phyloP scores from a whole-genome alignment of 345 rosid species.

The Cardamine chenopodiifolia region DNA sequence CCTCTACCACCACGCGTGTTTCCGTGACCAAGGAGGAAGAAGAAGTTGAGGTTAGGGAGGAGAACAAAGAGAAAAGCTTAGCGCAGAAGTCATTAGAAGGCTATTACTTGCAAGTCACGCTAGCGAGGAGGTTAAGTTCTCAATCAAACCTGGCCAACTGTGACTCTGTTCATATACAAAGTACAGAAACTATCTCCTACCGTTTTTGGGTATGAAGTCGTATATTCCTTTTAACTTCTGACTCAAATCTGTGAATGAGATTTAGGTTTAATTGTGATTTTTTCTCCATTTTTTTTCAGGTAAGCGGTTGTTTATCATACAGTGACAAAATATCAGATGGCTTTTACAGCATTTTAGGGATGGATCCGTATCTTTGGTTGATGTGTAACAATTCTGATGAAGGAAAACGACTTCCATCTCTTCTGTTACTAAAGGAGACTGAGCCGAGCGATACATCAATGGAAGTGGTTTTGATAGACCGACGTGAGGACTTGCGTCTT shows the following conservation, averaged over 20 bases:
- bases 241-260: background rate
- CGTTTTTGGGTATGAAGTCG: conserved; percentile 74
- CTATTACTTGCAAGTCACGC: conserved; percentile 69
- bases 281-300: conserved; percentile 49
- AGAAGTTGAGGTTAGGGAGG: conserved; percentile 44
- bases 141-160: conserved; percentile 58
- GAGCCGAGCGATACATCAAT: conserved; percentile 70
- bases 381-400: conserved; percentile 80
- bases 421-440: conserved; percentile 67
- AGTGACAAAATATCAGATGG: conserved; percentile 87
- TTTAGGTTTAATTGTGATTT: background rate
- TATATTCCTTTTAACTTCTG: background rate
- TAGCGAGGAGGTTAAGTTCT: conserved; percentile 71
- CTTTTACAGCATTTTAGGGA: conserved; percentile 88
- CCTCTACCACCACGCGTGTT: conserved; percentile 42
- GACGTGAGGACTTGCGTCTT: conserved; percentile 69
- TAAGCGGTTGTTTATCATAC: conserved; percentile 88
- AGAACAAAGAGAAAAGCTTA: conserved; percentile 39
- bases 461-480: conserved; percentile 89
- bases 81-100: conserved; percentile 59
- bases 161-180: conserved; percentile 50
- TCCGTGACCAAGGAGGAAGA: conserved; percentile 49
- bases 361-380: conserved; percentile 92
- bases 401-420: conserved; percentile 68
- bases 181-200: conserved; percentile 65